Conservation (phyloP, 2,329 filamentous ascomycete species). For the Hawksworthiomyces lignivorus region DNA sequence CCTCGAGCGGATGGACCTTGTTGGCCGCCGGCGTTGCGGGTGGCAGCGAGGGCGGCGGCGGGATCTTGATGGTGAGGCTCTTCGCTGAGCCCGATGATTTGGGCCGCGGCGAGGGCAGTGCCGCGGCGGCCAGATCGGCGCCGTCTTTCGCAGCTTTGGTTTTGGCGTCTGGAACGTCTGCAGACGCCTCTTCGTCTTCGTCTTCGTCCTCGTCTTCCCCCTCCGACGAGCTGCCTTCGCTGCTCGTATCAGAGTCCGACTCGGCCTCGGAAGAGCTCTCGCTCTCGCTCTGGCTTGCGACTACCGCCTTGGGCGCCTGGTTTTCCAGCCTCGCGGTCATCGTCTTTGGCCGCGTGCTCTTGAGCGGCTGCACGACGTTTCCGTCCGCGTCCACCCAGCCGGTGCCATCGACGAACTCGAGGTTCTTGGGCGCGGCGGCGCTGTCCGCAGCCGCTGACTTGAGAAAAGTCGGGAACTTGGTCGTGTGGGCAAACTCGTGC, state of each 20-base stretch:
- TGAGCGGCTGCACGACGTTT: constrained; percentile 58
- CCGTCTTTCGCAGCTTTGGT: too few species aligned
- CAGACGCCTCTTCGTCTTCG: constrained; percentile 7
- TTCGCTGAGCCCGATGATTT: constrained; percentile 43
- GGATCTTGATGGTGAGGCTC: constrained; percentile 49
- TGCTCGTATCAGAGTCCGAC: constrained; percentile 12
- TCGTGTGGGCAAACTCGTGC: constrained; percentile 84
- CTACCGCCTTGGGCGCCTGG: constrained; percentile 8
- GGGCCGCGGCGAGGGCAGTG: constrained; percentile 30
- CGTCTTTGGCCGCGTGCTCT: constrained; percentile 24
- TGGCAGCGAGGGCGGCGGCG: constrained; percentile 21
- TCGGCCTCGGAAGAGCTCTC: constrained; percentile 15
- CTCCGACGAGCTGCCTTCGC: constrained; percentile 18
- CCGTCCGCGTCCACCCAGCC: constrained; percentile 83
- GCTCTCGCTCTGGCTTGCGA: constrained; percentile 7
- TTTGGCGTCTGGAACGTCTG: constrained; percentile 7
- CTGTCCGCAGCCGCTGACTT: constrained; percentile 44
- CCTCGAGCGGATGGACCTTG: constrained; percentile 78
- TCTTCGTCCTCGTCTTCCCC: constrained; percentile 14
- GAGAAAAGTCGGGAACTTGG: constrained; percentile 75
- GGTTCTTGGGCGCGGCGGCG: constrained; percentile 30
- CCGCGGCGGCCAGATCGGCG: constrained; percentile 8
- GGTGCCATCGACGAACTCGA: constrained; percentile 70
- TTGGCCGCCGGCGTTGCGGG: constrained; percentile 31
- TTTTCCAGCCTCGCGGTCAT: constrained; percentile 13